A percentile compares a stretch with the other conserved stretches of the same genome.
phyloP scores from a whole-genome alignment of 768 basidiomycete species.

The Gymnopilus junonius region DNA sequence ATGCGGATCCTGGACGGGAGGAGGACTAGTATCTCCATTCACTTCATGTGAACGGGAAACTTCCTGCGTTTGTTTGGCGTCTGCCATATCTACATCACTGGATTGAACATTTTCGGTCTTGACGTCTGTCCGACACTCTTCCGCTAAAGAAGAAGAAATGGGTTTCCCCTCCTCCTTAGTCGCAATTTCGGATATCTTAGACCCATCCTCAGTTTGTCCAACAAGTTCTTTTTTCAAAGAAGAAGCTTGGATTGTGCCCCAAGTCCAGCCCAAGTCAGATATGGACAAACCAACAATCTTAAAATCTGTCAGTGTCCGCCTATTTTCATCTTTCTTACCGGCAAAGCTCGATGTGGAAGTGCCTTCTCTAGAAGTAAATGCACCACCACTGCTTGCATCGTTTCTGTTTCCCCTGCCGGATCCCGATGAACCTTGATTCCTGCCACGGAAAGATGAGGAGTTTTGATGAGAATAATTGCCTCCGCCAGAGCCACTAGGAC shows the following conservation, averaged over 20 bases:
- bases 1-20: conserved; percentile 86
- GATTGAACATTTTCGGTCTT: conserved; percentile 30
- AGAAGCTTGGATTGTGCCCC: conserved; percentile 65
- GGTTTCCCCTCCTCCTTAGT: conserved; percentile 38
- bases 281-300: conserved; percentile 93
- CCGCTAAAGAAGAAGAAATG: conserved; percentile 23
- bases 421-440: conserved; percentile 60
- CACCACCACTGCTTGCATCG: conserved; percentile 43
- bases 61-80: conserved; percentile 34
- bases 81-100: conserved; percentile 34
- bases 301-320: conserved; percentile 96
- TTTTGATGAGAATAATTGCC: conserved; percentile 45
- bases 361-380: conserved; percentile 56
- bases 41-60: conserved; percentile 29
- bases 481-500: conserved; percentile 32
- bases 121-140: conserved; percentile 29
- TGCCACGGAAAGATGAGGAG: conserved; percentile 59
- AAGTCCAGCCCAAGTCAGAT: conserved; percentile 81
- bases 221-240: conserved; percentile 39
- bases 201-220: conserved; percentile 27
- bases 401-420: conserved; percentile 44
- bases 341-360: conserved; percentile 45
- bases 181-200: conserved; percentile 34
- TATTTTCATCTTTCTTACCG: conserved; percentile 87
- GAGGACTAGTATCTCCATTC: conserved; percentile 37